Conservation (phyloP, 345 rosid species). For the Euphorbia tirucalli region DNA sequence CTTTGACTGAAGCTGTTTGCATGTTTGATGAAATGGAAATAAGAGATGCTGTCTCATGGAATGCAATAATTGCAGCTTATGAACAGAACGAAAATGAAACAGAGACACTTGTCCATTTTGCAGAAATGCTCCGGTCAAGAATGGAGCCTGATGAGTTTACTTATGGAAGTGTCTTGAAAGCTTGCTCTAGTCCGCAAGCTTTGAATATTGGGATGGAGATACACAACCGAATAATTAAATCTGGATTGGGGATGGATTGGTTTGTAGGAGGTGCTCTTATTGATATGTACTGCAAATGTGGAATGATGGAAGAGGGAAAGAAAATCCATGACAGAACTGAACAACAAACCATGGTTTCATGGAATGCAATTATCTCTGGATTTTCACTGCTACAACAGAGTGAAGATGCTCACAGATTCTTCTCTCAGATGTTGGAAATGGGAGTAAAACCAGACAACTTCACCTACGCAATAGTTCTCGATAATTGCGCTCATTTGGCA, state of each 20-base stretch:
- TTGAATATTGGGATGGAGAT: conserved; percentile 65
- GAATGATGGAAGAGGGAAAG: conserved; percentile 62
- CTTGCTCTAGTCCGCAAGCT: conserved; percentile 59
- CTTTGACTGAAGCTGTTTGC: conserved; percentile 55
- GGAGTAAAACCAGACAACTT: conserved; percentile 71
- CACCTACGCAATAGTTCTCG: conserved; percentile 83
- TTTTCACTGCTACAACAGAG: conserved; percentile 61
- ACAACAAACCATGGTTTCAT: conserved; percentile 51
- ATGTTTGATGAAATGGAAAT: conserved; percentile 68
- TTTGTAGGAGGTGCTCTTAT: conserved; percentile 79
- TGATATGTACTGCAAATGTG: conserved; percentile 90
- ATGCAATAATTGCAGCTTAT: conserved; percentile 79
- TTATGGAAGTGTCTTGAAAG: conserved; percentile 86
- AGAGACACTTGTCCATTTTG: conserved; percentile 56
- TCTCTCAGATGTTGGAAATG: conserved; percentile 60
- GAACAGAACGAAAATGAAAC: conserved; percentile 67
- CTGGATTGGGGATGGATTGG: conserved; percentile 56
- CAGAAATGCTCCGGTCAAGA: conserved; percentile 57
- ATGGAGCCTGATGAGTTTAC: conserved; percentile 89
- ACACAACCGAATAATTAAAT: conserved; percentile 68
- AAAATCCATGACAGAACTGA: conserved; percentile 59
- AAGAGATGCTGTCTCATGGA: conserved; percentile 90
- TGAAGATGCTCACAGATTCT: conserved; percentile 73
- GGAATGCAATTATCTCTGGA: conserved; percentile 87
- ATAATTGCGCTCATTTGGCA: conserved; percentile 83